Percentiles rank a stretch among this genome's conserved stretches.
Conservation (phyloP, 768 basidiomycete species). For the Cantharellus cinnabarinus region DNA sequence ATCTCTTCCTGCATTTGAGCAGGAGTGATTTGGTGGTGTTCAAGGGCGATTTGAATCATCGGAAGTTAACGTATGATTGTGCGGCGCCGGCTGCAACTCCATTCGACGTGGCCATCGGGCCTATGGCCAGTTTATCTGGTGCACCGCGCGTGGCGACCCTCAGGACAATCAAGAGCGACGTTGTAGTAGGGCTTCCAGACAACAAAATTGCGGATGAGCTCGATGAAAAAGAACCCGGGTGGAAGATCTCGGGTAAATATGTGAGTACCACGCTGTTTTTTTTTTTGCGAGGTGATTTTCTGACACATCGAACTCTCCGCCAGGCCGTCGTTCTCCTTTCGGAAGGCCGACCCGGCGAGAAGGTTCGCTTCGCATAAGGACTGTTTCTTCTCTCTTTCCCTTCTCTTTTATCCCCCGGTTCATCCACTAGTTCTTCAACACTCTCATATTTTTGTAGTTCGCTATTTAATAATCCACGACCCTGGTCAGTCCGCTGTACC, state of each 20-base stretch:
- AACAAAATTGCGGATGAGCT: conserved; percentile 54
- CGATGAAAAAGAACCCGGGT: conserved; percentile 75
- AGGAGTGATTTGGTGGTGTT: conserved; percentile 80
- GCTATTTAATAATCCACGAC: no score
- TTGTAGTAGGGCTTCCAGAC: conserved; percentile 73
- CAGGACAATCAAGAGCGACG: conserved; percentile 87
- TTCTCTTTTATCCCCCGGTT: no score
- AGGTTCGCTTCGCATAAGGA: conserved; percentile 35
- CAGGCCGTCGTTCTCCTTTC: conserved; percentile 77
- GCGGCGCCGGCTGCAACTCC: conserved; percentile 72
- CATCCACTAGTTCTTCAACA: no score
- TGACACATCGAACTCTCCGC: background rate
- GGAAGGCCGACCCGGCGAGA: conserved; percentile 75
- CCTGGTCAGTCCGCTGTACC: no score
- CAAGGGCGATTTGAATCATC: conserved; percentile 89
- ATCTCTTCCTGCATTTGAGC: conserved; percentile 80
- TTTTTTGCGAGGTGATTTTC: background rate
- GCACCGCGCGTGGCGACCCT: conserved; percentile 74
- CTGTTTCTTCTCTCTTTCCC: no score
- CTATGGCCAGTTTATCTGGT: conserved; percentile 74
- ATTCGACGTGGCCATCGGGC: conserved; percentile 78
- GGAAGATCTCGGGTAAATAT: conserved; percentile 96
- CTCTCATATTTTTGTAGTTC: no score
- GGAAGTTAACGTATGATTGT: conserved; percentile 75
- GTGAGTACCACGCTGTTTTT: conserved; percentile 27